Base-by-base conservation (phyloP, 1,284 basidiomycete species). In the Puccinia horiana region DNA sequence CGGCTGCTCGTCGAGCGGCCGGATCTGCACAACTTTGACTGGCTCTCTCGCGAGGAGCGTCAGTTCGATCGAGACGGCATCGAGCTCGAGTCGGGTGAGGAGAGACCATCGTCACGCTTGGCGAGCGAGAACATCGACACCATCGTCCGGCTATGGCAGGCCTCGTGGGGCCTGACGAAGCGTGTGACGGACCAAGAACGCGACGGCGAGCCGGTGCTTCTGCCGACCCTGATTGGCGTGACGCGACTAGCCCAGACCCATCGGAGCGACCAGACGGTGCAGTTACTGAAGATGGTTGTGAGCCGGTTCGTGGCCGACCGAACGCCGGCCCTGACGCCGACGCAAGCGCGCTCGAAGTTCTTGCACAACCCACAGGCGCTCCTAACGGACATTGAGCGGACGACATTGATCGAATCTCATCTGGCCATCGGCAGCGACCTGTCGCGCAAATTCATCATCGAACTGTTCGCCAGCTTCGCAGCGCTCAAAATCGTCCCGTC, bases 21-120 rank as follows among this genome's bases (percentile, higher is more conserved):
- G 1, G 54, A 75, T 29, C 20, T 72, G 3, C 78, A 81, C 23
- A n/a, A 0, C 12, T 81, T 81, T 56, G 80, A 75, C 58, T 81
- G 80, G 80, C 18, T 81, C 12, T 63, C 42, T 18, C 37, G 58
- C 26, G 49, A 70, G 18, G 47, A 65, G 61, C 70, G 70, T 18
- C 16, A 54, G 42, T 75, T 81, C 61, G 80, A 75, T 52, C 37
- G 70, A 29, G 58, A 74, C n/a, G 80, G 72, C 3, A 81, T 65
- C 47, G 72, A 81, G 52, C 12, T 81, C 35, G 49, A 65, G 26
- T 3, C 29, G 44, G 29, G 52, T 11, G 9, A 16, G 1, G 37
- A 47, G 18, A 9, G 16, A 70, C 32, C 29, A 12, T 2, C n/a
- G 2, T 54, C 52, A 18, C 23, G 44, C 20, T 23, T 65, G 32